Evolutionary conservation across 345 rosid genomes (phyloP).

Genomic region (Schrenkiella parvula): DNA sequence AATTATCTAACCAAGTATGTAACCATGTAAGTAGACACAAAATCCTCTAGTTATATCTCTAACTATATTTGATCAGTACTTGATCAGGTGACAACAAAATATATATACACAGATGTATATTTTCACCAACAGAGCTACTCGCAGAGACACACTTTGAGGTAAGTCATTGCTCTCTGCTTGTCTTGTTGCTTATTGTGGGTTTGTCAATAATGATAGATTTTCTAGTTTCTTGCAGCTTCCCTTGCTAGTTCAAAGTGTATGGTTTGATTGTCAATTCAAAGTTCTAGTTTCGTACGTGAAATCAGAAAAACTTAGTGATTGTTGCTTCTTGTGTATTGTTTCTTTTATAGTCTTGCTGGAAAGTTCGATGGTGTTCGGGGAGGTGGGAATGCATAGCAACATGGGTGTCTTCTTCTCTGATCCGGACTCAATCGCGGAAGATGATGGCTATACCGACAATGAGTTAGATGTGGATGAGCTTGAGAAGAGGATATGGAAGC

Average conservation of each 20-base stretch:
- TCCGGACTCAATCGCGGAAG: not conserved
- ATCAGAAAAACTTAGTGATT: not conserved
- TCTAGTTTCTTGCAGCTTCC: not conserved
- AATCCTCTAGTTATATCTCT: not conserved
- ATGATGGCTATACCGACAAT: not conserved
- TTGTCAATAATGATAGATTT: not conserved
- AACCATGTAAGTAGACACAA: not conserved
- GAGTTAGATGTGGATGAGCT: not conserved
- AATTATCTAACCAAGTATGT: not conserved
- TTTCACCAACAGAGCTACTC: not conserved
- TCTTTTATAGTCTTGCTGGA: not conserved
- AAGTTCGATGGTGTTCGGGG: not conserved
- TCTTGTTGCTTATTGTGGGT: not conserved
- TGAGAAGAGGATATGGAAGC: not conserved
- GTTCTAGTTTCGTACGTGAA: not conserved
- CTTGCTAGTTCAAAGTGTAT: too few relatives aligned
- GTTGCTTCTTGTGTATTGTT: not conserved
- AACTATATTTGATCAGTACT: not conserved
- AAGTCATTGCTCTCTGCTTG: not conserved
- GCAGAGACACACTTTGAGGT: not conserved
- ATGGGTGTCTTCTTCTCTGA: not conserved
- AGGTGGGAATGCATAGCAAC: not conserved
- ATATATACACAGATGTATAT: not conserved
- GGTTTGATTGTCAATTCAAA: not conserved
- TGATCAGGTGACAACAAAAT: not conserved